Percentiles rank a stretch among this genome's conserved stretches.
Conservation (phyloP, 345 rosid species). For the Rhizophora mangle region DNA sequence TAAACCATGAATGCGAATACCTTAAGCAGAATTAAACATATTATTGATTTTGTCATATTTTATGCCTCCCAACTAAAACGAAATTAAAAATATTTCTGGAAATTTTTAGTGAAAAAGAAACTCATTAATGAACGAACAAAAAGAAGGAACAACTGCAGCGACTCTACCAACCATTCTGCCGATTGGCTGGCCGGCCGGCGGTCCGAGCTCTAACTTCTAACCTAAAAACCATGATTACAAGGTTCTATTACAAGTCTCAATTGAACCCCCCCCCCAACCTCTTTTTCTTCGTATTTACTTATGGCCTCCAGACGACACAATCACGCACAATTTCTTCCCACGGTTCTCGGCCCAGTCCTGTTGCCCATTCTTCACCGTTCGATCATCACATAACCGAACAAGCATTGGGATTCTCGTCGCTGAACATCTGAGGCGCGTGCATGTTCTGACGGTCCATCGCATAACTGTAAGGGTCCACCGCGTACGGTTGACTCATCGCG, state of each 20-base stretch:
- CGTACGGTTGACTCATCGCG: slow-evolving; percentile 29
- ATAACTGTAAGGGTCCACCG: slow-evolving; percentile 30
- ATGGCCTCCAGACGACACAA: slow-evolving; percentile 19
- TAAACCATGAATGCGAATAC: not conserved
- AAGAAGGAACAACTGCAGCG: slow-evolving; percentile 18
- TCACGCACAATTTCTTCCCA: slow-evolving; percentile 28
- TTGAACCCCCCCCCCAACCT: too few species aligned
- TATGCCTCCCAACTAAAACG: too few species aligned
- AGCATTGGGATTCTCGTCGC: slow-evolving; percentile 89
- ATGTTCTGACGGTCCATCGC: slow-evolving; percentile 12
- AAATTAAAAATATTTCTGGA: too few species aligned
- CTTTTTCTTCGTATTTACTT: slow-evolving; percentile 21
- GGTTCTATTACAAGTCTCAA: slow-evolving; percentile 8
- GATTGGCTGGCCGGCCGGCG: slow-evolving; percentile 6
- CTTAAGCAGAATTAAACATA: not conserved
- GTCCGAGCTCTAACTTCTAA: not conserved
- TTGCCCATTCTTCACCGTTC: not conserved
- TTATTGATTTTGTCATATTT: not conserved
- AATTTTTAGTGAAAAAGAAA: too few species aligned
- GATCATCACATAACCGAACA: slow-evolving; percentile 65
- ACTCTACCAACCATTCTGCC: not conserved
- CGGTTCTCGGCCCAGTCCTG: too few species aligned
- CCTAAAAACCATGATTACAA: slow-evolving; percentile 14
- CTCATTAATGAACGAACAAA: slow-evolving; percentile 5
- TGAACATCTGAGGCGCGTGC: slow-evolving; percentile 74